Conservation (phyloP, 192 early-diverging fungal species). For the Entomortierella parvispora region DNA sequence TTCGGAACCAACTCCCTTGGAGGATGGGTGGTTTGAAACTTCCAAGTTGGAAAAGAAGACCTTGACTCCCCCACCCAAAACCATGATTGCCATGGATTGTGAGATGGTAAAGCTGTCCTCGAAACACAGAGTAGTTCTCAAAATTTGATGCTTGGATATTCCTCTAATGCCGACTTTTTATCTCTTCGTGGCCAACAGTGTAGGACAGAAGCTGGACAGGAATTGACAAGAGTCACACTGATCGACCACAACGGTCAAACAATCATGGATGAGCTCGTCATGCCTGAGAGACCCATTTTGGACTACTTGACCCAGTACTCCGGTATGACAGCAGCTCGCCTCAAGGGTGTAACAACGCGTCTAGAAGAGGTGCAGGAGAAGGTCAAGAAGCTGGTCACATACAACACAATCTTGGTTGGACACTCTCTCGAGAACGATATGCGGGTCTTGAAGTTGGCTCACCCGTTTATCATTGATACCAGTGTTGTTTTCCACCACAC, state of each 20-base stretch:
- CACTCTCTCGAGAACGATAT: conserved; percentile 77
- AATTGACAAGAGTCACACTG: conserved; percentile 62
- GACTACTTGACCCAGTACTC: conserved; percentile 66
- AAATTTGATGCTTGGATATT: background rate
- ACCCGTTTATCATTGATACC: conserved; percentile 74
- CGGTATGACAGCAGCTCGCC: conserved; percentile 63
- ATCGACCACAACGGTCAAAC: conserved; percentile 54
- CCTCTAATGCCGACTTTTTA: background rate
- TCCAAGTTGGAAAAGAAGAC: conserved; percentile 27
- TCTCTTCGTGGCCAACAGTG: conserved; percentile 7
- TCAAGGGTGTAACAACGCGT: conserved; percentile 51
- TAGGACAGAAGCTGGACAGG: conserved; percentile 30
- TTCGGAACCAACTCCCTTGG: conserved; percentile 21
- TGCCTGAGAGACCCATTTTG: conserved; percentile 57
- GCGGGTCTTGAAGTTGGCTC: conserved; percentile 60
- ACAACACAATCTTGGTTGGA: conserved; percentile 61
- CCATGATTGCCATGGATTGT: conserved; percentile 67
- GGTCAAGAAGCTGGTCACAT: conserved; percentile 57
- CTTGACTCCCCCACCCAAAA: conserved; percentile 41
- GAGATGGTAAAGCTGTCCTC: conserved; percentile 63
- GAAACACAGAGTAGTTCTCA: background rate
- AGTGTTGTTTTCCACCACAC: conserved; percentile 65
- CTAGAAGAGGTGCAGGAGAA: conserved; percentile 60
- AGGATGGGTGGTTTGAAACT: conserved; percentile 60
- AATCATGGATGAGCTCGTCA: conserved; percentile 62